phyloP scores from a whole-genome alignment of 129 eudicot genomes.

The Oenanthe sinensis region DNA sequence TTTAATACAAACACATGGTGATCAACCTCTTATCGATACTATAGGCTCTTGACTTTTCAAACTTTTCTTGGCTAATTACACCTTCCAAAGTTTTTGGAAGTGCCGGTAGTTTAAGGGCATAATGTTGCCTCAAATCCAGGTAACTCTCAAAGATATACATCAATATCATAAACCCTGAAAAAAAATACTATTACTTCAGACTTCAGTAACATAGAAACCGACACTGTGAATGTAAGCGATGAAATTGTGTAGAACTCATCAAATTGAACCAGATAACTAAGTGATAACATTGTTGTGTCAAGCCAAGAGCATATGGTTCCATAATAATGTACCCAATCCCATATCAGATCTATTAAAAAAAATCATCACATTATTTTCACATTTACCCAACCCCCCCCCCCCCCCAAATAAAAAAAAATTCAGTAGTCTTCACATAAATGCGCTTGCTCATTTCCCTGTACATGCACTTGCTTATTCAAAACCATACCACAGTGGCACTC shows the following conservation, averaged over 20 bases:
- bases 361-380: too few species aligned
- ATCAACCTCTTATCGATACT: conserved; percentile 85
- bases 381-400: too few species aligned
- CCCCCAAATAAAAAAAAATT: too few species aligned
- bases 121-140: conserved; percentile 84
- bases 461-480: too few species aligned
- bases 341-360: neutral
- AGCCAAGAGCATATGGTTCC: neutral
- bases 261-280: neutral
- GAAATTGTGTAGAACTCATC: neutral
- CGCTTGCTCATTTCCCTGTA: too few species aligned
- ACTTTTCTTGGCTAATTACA: conserved; percentile 84
- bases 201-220: neutral
- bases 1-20: neutral
- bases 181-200: neutral
- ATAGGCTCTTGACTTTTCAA: conserved; percentile 92
- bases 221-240: neutral
- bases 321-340: neutral
- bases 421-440: too few species aligned
- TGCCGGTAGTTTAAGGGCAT: conserved; percentile 69
- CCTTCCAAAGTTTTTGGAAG: conserved; percentile 84
- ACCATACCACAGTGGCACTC: too few species aligned
- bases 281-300: neutral
- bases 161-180: conserved; percentile 83
- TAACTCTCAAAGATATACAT: conserved; percentile 85